A percentile compares a stretch with the other conserved stretches of the same genome.
phyloP scores from a whole-genome alignment of 2,329 filamentous ascomycete species.

The Anisogramma anomala region DNA sequence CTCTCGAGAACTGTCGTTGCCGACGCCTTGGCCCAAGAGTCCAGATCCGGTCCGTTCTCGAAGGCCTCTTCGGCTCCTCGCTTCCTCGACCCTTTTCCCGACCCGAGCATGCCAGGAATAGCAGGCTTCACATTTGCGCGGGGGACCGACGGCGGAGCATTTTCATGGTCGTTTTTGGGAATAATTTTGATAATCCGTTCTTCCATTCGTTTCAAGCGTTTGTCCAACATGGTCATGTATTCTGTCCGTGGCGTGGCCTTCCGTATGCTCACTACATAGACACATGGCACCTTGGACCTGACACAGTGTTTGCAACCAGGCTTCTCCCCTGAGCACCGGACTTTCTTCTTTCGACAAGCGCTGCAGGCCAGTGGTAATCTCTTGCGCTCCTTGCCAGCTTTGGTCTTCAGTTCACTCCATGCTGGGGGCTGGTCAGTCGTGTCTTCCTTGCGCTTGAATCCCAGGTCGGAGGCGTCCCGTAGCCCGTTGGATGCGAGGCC shows the following conservation, averaged over 20 bases:
- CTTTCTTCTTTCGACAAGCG: conserved; percentile 92
- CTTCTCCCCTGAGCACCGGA: conserved; percentile 94
- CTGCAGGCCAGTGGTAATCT: conserved; percentile 88
- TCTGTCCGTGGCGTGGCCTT: conserved; percentile 92
- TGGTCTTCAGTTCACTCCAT: conserved; percentile 78
- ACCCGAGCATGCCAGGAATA: conserved; percentile 42
- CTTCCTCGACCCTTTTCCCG: conserved; percentile 57
- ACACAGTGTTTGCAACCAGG: conserved; percentile 95
- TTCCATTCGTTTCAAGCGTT: conserved; percentile 91
- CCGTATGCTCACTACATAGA: conserved; percentile 91
- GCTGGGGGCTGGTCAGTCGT: conserved; percentile 49
- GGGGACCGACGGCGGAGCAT: conserved; percentile 51
- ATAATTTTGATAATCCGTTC: conserved; percentile 94
- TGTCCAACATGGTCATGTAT: conserved; percentile 98
- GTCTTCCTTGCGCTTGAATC: conserved; percentile 43
- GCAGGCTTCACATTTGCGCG: conserved; percentile 78
- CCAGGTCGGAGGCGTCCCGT: conserved; percentile 42
- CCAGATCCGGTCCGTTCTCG: conserved; percentile 52
- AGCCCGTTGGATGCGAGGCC: conserved; percentile 35
- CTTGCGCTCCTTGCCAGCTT: conserved; percentile 92
- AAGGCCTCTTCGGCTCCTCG: conserved; percentile 81
- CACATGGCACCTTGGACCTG: conserved; percentile 83
- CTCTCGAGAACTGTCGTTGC: conserved; percentile 37
- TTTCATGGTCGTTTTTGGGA: conserved; percentile 70
- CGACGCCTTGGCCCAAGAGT: conserved; percentile 62